Base-by-base conservation (phyloP, 495 filamentous ascomycete genomes). In the Cudoniella acicularis region DNA sequence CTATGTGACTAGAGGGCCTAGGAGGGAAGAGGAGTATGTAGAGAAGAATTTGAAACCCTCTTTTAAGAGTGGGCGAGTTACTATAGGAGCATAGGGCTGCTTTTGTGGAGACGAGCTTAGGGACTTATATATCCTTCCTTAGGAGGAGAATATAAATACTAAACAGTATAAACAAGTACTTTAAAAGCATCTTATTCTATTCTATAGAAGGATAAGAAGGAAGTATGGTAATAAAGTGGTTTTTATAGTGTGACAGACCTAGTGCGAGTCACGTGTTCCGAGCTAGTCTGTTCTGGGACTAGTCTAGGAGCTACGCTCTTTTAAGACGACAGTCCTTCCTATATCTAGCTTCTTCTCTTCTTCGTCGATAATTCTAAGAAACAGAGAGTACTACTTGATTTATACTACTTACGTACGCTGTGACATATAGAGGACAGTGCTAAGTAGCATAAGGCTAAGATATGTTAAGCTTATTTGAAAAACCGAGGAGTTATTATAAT, bases 61-160 rank as follows among this genome's bases (percentile, higher is more conserved):
- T 6, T 54, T 54, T 54, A 54, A 54, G 20, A 43, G 30, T 42
- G 21, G 52, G 21, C 6, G 52, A 16, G 22, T 24, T 4, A 23
- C 3, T 54, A 17, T 54, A 6, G 20, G 52, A 4, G 21, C 45
- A 3, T 54, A 17, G 40, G 11, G n/a, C 23, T 54, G 36, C 26
- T 54, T 54, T 54, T 54, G 21, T 54, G 21, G 52, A 45, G 22
- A 46, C 40, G 52, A 54, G 22, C 8, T 54, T 18, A 21, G 50
- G 18, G 3, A 13, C 10, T 25, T 54, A 13, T 42, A 43, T 54
- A 54, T 54, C 1, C 30, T 54, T 54, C 40, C 21, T 3, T 1
- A 42, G 22, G 40, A 18, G 4, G 52, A 54, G 20, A 20, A 25
- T 43, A 54, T 54, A 17, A 54, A 2, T 2, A 18, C n/a, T 2